Conservation (phyloP, 1,284 basidiomycete genomes). For the Ustilago vetiveriae region DNA sequence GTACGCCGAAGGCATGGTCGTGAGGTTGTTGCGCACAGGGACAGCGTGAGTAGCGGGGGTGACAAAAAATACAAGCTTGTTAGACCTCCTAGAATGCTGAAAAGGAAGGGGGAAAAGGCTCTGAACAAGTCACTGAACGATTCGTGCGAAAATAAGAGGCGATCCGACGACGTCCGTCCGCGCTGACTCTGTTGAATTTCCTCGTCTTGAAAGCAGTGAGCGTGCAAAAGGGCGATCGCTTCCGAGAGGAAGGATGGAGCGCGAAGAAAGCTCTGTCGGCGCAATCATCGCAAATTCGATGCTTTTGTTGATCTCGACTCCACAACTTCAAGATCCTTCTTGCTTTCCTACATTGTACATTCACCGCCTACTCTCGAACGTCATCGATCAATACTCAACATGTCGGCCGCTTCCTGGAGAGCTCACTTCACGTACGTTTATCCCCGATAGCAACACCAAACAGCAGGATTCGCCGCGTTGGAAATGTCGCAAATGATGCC, state of each 20-base stretch:
- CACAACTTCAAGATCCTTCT: constrained; percentile 6
- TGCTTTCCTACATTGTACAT: constrained; percentile 4
- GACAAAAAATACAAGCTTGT: too few species aligned
- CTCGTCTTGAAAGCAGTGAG: background rate
- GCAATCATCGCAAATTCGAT: constrained; percentile 9
- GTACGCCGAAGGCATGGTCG: too few species aligned
- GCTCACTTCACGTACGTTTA: constrained; percentile 62
- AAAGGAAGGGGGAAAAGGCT: too few species aligned
- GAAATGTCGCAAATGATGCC: too few species aligned
- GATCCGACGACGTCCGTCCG: constrained; percentile 26
- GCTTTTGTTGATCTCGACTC: constrained; percentile 17
- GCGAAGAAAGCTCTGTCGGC: constrained; percentile 15
- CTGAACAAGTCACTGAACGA: too few species aligned
- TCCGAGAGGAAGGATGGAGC: constrained; percentile 14
- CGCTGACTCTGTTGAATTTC: constrained; percentile 6
- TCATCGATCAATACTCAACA: constrained; percentile 20
- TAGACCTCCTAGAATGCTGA: too few species aligned
- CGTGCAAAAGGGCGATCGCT: constrained; percentile 23
- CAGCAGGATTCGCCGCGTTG: too few species aligned
- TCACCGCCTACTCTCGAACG: constrained; percentile 6
- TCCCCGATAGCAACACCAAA: background rate
- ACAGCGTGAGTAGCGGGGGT: too few species aligned
- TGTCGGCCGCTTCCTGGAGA: constrained; percentile 64
- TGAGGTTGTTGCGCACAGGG: too few species aligned
- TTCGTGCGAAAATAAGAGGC: constrained; percentile 3